phyloP scores from a whole-genome alignment of 805 yeast genomes.

The Hermanozyma aechmeae region DNA sequence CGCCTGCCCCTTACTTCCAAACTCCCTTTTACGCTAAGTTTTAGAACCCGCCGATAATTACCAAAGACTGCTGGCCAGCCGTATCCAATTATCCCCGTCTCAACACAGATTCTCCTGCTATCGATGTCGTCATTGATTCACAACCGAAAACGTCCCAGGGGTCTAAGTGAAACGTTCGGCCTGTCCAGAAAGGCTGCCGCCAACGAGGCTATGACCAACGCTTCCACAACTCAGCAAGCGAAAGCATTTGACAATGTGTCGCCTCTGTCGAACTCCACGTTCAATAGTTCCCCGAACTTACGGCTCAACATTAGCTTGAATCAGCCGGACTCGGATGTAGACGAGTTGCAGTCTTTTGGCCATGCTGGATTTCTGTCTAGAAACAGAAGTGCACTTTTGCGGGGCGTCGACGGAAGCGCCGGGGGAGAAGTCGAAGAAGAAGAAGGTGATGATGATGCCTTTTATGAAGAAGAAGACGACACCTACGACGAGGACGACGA shows the following conservation, averaged over 20 bases:
- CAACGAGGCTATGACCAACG: conserved; percentile 2
- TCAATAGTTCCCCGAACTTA: conserved; percentile 4
- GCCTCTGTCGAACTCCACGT: conserved; percentile 2
- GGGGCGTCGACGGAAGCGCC: background rate
- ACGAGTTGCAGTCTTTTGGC: too few relatives aligned
- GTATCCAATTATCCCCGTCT: too few relatives aligned
- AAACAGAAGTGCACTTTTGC: background rate
- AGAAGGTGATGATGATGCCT: conserved; percentile 11
- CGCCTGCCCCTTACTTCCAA: too few relatives aligned
- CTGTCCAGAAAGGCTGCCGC: conserved; percentile 8
- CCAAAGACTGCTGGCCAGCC: too few relatives aligned
- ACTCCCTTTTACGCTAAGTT: too few relatives aligned
- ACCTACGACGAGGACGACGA: conserved; percentile 22
- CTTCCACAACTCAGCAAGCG: conserved; percentile 1
- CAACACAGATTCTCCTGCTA: background rate
- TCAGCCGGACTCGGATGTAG: conserved; percentile 1
- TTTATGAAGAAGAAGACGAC: conserved; percentile 8
- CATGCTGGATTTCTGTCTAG: background rate
- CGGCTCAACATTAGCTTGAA: conserved; percentile 3
- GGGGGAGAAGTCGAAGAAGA: conserved; percentile 8
- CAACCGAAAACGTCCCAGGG: conserved; percentile 37
- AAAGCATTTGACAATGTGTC: conserved; percentile 2
- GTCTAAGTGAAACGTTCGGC: conserved; percentile 32
- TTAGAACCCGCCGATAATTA: too few relatives aligned
- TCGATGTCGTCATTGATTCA: conserved; percentile 23